Evolutionary conservation across 257 asterid species (phyloP), one percentile per base, ranked within the genome.

Genomic region (Jasminum sambac): DNA sequence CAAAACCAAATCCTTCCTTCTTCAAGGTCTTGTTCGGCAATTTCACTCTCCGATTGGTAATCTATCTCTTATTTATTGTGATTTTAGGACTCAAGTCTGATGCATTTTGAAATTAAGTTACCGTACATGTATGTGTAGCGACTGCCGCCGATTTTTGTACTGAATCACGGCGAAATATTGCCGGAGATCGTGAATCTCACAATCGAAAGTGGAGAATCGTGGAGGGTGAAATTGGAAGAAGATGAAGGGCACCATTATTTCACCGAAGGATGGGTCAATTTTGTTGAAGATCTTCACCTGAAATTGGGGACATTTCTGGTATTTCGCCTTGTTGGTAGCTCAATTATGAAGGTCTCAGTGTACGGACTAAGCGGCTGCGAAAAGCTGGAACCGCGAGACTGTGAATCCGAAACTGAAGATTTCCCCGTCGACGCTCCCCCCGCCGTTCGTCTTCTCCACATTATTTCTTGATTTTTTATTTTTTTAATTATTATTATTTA

Each of bases 211-310:
- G 84, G 77, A 21, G 60, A 73, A n/a, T 58, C 59, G 2, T 82
- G 82, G 82, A 30, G 12, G 5, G 82, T 82, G 38, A 64, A 64
- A 60, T 21, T 74, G 24, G 80, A 79, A 24, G 12, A 26, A 8
- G 24, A 21, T 4, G 50, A 52, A 17, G 77, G 59, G 19, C n/a
- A 34, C 7, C 52, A 50, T 37, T 71, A 55, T 68, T 82, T 82
- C 34, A 68, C 77, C 1, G 14, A 37, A 6, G 84, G 84, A 8
- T 82, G 84, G 84, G 61, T 38, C 7, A 38, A 67, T 14, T 79
- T 82, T 67, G 77, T 63, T 13, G 44, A 60, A 50, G 82, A 77
- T 38, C 57, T 70, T 44, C 61, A 46, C 19, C 57, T 82, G 30
- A 37, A 55, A 16, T 38, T 7, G 8, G 63, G 52, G 12, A 73